These are phyloP conservation scores for Triangularia verruculosa DNA, from an alignment of 2,329 filamentous ascomycete genomes.

Conservation along the genomic window DNA sequence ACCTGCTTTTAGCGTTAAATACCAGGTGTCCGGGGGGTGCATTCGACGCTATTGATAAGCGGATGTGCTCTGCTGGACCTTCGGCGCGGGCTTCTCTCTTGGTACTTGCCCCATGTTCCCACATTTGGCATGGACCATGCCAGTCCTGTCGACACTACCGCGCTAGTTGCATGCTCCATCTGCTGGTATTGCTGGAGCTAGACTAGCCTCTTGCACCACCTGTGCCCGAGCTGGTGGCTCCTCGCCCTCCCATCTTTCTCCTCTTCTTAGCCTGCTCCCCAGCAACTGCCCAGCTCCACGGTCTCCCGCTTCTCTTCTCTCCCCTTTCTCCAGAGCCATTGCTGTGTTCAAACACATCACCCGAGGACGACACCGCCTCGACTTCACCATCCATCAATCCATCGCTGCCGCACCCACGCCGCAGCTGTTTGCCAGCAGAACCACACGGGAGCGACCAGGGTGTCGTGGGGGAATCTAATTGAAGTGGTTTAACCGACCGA, in stretches of 20 bases:
- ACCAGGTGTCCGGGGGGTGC: neutral
- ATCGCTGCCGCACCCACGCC: neutral
- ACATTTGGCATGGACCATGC: conserved; percentile 26
- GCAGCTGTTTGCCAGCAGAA: neutral
- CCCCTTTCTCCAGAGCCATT: conserved; percentile 2
- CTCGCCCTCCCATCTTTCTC: conserved; percentile 17
- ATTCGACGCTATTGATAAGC: conserved; percentile 24
- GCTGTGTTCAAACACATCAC: neutral
- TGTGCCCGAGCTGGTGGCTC: conserved; percentile 10
- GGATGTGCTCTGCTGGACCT: conserved; percentile 8
- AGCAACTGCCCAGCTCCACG: neutral
- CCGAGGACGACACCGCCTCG: neutral
- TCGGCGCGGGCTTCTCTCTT: neutral
- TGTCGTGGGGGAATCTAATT: neutral
- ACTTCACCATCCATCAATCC: neutral
- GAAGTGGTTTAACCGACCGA: neutral
- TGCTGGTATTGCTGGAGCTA: conserved; percentile 21
- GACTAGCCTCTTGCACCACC: conserved; percentile 25
- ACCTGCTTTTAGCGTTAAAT: neutral
- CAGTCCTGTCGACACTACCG: conserved; percentile 25
- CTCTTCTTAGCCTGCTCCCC: conserved; percentile 17
- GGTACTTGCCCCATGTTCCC: conserved; percentile 22
- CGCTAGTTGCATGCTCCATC: conserved; percentile 28
- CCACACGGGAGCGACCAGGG: neutral
- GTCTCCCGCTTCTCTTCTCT: neutral